phyloP scores from a whole-genome alignment of 2,329 filamentous ascomycete genomes.

The Nigrograna mackinnonii region DNA sequence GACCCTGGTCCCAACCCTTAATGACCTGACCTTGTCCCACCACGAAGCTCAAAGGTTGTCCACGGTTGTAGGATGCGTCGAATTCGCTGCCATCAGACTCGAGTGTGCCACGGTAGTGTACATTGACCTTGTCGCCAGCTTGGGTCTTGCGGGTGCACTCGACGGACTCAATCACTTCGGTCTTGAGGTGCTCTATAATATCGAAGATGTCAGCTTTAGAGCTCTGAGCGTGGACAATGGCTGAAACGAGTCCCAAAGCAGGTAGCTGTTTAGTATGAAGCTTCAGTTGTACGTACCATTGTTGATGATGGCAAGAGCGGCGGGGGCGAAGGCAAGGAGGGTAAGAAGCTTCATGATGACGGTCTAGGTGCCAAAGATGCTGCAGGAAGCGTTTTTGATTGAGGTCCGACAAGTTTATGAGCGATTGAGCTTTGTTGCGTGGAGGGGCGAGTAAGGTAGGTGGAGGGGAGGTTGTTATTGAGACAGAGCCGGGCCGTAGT shows the following conservation, averaged over 20 bases:
- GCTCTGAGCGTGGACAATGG: neutral
- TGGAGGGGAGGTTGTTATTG: neutral
- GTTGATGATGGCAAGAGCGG: conserved; percentile 7
- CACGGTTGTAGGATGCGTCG: conserved; percentile 71
- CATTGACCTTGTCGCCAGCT: conserved; percentile 74
- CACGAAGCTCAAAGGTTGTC: conserved; percentile 75
- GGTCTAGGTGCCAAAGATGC: too few species aligned
- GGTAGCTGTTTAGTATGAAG: neutral
- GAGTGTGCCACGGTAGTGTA: conserved; percentile 89
- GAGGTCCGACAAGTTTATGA: too few species aligned
- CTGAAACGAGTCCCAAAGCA: neutral
- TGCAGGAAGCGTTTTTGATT: too few species aligned
- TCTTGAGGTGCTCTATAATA: conserved; percentile 65
- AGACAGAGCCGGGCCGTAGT: too few species aligned
- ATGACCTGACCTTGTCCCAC: conserved; percentile 88
- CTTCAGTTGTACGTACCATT: conserved; percentile 18
- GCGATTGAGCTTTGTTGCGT: too few species aligned
- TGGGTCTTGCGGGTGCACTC: conserved; percentile 77
- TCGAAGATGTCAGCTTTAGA: too few species aligned
- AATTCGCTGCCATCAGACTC: conserved; percentile 64
- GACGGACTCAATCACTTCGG: conserved; percentile 74
- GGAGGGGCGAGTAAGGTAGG: neutral
- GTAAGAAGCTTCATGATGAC: conserved; percentile 3
- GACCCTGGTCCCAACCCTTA: conserved; percentile 92
- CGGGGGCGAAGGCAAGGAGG: conserved; percentile 3